Evolutionary conservation across 1,284 basidiomycete genomes (phyloP).

Genomic region (Puccinia hordei): DNA sequence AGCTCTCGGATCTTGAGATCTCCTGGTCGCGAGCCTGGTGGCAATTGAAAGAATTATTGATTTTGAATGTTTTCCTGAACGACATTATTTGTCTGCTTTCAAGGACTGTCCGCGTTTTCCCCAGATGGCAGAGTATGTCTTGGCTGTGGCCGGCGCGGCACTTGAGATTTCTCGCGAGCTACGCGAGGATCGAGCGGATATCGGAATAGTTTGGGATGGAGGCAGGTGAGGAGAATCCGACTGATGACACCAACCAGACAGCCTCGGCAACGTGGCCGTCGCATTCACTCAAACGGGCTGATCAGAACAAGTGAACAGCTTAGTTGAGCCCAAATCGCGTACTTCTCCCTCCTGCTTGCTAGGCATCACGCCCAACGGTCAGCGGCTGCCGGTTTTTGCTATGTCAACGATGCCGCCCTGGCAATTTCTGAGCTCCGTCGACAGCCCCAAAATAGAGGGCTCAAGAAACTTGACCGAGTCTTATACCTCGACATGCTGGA

Average conservation of each 20-base stretch:
- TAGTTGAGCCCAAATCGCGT: neutral
- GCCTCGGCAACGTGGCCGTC: slow-evolving; percentile 51
- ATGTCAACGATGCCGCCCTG: slow-evolving; percentile 84
- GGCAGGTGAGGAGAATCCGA: slow-evolving; percentile 65
- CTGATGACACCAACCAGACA: slow-evolving; percentile 57
- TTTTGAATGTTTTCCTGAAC: neutral
- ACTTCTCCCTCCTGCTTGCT: neutral
- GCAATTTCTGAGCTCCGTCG: slow-evolving; percentile 64
- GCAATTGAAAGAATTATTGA: neutral
- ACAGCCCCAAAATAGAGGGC: slow-evolving; percentile 25
- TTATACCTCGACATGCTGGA: slow-evolving; percentile 85
- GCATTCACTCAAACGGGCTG: slow-evolving; percentile 19
- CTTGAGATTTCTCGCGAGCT: slow-evolving; percentile 71
- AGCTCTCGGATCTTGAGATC: no score
- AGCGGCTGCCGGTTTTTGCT: slow-evolving; percentile 84
- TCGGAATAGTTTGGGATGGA: slow-evolving; percentile 81
- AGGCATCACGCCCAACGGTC: slow-evolving; percentile 77
- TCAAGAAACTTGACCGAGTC: slow-evolving; percentile 66
- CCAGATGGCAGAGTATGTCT: slow-evolving; percentile 71
- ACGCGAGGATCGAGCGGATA: slow-evolving; percentile 64
- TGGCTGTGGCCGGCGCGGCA: slow-evolving; percentile 74
- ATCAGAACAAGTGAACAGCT: neutral
- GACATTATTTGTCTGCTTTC: no score
- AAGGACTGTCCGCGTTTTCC: slow-evolving; percentile 81
- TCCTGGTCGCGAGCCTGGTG: slow-evolving; percentile 4